phyloP scores from a whole-genome alignment of 2,329 filamentous ascomycete species.

The Triangularia setosa region DNA sequence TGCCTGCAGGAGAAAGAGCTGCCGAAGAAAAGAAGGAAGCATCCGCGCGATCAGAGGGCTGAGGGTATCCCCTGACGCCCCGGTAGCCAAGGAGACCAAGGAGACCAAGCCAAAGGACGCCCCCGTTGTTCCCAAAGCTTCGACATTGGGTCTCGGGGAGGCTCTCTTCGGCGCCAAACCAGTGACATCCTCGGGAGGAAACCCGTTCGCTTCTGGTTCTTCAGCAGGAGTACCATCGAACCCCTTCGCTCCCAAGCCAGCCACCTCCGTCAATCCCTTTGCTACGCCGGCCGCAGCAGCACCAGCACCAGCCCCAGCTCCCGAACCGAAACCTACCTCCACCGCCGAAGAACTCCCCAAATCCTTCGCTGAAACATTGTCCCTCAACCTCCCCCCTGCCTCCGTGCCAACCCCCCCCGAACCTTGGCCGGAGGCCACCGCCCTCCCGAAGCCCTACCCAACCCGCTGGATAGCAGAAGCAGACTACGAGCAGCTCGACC shows the following conservation, averaged over 20 bases:
- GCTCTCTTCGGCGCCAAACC: conserved; percentile 65
- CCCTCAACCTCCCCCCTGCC: conserved; percentile 55
- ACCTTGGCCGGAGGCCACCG: conserved; percentile 69
- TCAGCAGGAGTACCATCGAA: conserved; percentile 37
- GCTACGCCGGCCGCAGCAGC: conserved; percentile 32
- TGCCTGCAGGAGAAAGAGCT: conserved; percentile 71
- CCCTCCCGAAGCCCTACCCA: conserved; percentile 69
- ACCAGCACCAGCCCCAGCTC: conserved; percentile 31
- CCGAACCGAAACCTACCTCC: conserved; percentile 43
- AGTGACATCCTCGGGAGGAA: conserved; percentile 27
- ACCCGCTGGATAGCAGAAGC: conserved; percentile 78
- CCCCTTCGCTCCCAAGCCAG: conserved; percentile 50
- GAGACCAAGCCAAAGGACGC: conserved; percentile 31
- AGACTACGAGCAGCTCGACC: conserved; percentile 84
- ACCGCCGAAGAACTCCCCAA: conserved; percentile 43
- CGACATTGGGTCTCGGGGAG: conserved; percentile 54
- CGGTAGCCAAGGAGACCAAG: conserved; percentile 8
- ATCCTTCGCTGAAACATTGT: conserved; percentile 71
- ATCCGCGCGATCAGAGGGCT: conserved; percentile 71
- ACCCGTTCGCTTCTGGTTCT: conserved; percentile 26
- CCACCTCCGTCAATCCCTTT: conserved; percentile 53
- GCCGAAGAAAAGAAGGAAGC: conserved; percentile 77
- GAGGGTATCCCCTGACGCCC: conserved; percentile 44
- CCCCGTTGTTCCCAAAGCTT: conserved; percentile 32
- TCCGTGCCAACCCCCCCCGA: conserved; percentile 46